phyloP scores from a whole-genome alignment of 1,284 basidiomycete species.

The Schizophyllum commune region DNA sequence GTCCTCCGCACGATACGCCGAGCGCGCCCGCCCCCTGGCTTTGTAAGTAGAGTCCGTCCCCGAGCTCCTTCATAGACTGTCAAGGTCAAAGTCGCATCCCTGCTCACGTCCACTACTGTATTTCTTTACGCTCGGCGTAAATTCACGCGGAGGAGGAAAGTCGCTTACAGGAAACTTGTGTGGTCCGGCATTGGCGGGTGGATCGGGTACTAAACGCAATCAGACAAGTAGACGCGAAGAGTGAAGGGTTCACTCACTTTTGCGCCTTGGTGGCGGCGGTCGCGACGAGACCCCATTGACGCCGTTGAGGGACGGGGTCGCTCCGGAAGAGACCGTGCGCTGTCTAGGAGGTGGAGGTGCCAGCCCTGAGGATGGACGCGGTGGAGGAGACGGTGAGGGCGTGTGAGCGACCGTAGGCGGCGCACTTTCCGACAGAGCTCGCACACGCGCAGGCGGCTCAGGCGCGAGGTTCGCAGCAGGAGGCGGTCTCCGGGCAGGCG shows the following conservation, averaged over 20 bases:
- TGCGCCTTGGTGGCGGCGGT: conserved; percentile 31
- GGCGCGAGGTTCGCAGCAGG: conserved; percentile 12
- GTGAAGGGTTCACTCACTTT: conserved; percentile 36
- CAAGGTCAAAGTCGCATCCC: conserved; percentile 64
- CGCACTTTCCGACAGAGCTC: conserved; percentile 22
- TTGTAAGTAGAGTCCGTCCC: background rate
- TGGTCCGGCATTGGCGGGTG: conserved; percentile 58
- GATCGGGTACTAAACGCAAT: conserved; percentile 54
- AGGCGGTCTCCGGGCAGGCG: conserved; percentile 30
- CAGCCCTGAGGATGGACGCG: conserved; percentile 13
- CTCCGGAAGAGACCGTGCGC: conserved; percentile 13
- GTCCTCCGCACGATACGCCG: background rate
- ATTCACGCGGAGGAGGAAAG: conserved; percentile 71
- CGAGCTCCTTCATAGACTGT: conserved; percentile 28
- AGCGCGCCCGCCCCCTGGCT: background rate
- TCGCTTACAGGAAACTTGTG: conserved; percentile 65
- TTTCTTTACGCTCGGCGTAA: conserved; percentile 36
- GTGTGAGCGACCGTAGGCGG: conserved; percentile 17
- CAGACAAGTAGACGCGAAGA: conserved; percentile 8
- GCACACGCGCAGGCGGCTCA: conserved; percentile 24
- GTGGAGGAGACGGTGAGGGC: conserved; percentile 10
- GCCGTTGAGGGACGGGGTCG: conserved; percentile 9
- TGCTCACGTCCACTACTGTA: conserved; percentile 58
- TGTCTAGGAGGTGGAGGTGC: conserved; percentile 13
- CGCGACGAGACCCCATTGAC: conserved; percentile 22